Conservation (phyloP, 2,329 filamentous ascomycete genomes). For the Colletotrichum higginsianum region DNA sequence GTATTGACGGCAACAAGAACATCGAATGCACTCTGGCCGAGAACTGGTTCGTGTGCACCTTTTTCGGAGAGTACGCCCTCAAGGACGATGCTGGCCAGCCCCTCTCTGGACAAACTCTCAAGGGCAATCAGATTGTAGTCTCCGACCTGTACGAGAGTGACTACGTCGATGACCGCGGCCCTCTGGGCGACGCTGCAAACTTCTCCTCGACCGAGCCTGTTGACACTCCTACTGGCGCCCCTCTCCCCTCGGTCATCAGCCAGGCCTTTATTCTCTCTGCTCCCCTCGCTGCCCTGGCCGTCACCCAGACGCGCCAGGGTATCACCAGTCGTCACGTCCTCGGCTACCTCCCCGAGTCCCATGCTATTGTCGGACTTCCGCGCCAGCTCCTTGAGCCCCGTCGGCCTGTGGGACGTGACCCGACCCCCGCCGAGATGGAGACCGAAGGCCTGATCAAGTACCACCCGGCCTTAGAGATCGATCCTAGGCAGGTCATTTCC, state of each 20-base stretch:
- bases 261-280: slow-evolving; percentile 87
- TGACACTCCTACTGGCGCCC: slow-evolving; percentile 66
- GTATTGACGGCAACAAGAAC: slow-evolving; percentile 80
- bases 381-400: slow-evolving; percentile 86
- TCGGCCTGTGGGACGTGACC: slow-evolving; percentile 87
- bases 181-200: slow-evolving; percentile 78
- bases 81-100: slow-evolving; percentile 59
- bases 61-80: slow-evolving; percentile 75
- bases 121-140: slow-evolving; percentile 88
- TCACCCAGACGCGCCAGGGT: slow-evolving; percentile 92
- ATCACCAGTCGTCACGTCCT: slow-evolving; percentile 89
- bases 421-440: slow-evolving; percentile 82
- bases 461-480: slow-evolving; percentile 82
- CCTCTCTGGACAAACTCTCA: slow-evolving; percentile 68
- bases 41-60: slow-evolving; percentile 95
- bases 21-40: slow-evolving; percentile 87
- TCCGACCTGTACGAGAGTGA: slow-evolving; percentile 93
- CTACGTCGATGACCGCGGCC: slow-evolving; percentile 86
- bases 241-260: slow-evolving; percentile 81
- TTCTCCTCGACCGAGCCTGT: slow-evolving; percentile 83
- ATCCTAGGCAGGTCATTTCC: slow-evolving; percentile 84
- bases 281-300: slow-evolving; percentile 83
- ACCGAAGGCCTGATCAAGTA: slow-evolving; percentile 86
- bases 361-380: slow-evolving; percentile 84
- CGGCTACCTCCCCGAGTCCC: slow-evolving; percentile 80